Evolutionary conservation across 495 filamentous ascomycete genomes (phyloP).

Genomic region (Penicillium roqueforti): DNA sequence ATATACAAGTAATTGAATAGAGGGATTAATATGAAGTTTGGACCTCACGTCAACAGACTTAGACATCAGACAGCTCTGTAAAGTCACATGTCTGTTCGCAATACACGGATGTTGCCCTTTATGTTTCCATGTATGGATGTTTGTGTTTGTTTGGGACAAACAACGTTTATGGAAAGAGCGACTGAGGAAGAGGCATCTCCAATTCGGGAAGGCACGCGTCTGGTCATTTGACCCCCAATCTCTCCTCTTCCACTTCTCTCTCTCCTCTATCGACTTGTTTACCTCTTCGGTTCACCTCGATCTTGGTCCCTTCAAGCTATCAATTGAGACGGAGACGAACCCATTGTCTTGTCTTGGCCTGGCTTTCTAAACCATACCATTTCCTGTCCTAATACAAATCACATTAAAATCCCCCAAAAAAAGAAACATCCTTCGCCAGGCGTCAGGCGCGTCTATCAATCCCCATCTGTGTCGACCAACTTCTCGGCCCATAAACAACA

Average conservation of each 20-base stretch:
- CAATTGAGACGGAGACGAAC: background rate
- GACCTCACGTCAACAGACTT: background rate
- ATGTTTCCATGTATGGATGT: background rate
- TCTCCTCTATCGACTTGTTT: background rate
- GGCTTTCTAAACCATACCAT: background rate
- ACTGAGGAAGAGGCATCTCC: background rate
- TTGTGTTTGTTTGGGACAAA: background rate
- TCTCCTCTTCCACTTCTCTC: background rate
- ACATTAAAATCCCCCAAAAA: background rate
- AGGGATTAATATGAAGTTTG: background rate
- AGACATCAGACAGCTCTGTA: background rate
- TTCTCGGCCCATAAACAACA: background rate
- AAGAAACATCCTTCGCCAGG: background rate
- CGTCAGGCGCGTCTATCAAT: background rate
- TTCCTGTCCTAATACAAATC: background rate
- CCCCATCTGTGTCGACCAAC: background rate
- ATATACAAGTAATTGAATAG: background rate
- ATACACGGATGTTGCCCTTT: too few relatives aligned
- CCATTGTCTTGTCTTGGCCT: background rate
- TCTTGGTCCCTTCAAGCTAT: background rate
- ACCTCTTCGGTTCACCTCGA: background rate
- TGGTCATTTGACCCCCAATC: background rate
- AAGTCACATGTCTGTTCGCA: too few relatives aligned
- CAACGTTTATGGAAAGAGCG: background rate
- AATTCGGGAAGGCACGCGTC: background rate